Percentiles rank a stretch among this genome's conserved stretches.
These are phyloP conservation scores for Lepiota brunneoincarnata DNA, from an alignment of 768 basidiomycete genomes.

Conservation along the genomic window DNA sequence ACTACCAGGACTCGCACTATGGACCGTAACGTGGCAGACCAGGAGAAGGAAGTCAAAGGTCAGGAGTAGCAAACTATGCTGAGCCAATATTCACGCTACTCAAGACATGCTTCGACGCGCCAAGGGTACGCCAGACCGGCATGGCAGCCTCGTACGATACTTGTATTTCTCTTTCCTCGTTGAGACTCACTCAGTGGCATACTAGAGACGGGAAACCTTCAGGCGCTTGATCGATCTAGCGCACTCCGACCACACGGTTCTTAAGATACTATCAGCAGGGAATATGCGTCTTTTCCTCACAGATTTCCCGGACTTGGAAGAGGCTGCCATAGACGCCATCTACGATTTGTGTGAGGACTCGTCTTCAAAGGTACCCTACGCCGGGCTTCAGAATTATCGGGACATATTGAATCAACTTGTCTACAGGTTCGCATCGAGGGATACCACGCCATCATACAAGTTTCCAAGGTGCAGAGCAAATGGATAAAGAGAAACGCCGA, in stretches of 20 bases:
- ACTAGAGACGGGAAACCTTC: conserved; percentile 51
- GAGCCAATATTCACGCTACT: background rate
- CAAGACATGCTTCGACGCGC: conserved; percentile 44
- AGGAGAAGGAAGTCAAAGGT: conserved; percentile 38
- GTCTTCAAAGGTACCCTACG: conserved; percentile 37
- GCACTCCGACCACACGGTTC: conserved; percentile 39
- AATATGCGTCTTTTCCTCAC: conserved; percentile 58
- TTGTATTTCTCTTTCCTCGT: background rate
- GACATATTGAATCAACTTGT: conserved; percentile 3
- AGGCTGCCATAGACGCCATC: conserved; percentile 72
- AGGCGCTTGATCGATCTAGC: conserved; percentile 52
- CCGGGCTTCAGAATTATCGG: no score
- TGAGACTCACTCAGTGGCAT: background rate
- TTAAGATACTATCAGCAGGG: conserved; percentile 57
- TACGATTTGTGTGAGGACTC: conserved; percentile 79
- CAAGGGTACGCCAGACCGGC: conserved; percentile 29
- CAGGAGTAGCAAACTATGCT: background rate
- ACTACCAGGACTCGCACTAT: conserved; percentile 12
- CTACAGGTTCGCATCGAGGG: conserved; percentile 66
- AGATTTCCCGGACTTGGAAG: conserved; percentile 71
- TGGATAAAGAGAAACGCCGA: conserved; percentile 73
- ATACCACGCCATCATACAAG: conserved; percentile 54
- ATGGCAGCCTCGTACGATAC: conserved; percentile 4
- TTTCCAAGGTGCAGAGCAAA: conserved; percentile 45
- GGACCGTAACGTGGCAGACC: conserved; percentile 26